These are phyloP conservation scores for Ustilago nuda DNA, from an alignment of 1,284 basidiomycete species.

Conservation along the genomic window DNA sequence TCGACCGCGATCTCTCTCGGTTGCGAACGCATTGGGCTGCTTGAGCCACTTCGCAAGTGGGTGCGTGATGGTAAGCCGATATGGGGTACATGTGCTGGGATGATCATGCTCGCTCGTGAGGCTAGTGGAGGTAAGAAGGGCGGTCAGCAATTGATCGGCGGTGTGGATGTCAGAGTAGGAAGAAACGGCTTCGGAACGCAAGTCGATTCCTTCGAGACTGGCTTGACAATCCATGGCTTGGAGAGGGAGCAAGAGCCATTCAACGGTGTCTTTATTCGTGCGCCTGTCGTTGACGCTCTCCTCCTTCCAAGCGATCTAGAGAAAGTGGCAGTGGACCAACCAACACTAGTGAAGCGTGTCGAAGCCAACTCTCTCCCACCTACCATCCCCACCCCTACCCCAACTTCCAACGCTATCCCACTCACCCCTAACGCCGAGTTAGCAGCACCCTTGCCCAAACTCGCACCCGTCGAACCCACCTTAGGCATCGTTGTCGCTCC, in stretches of 20 bases:
- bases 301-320: constrained; percentile 42
- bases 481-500: constrained; percentile 51
- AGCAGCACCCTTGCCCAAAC: constrained; percentile 14
- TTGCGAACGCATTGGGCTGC: constrained; percentile 80
- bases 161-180: constrained; percentile 82
- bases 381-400: constrained; percentile 17
- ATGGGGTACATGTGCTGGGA: constrained; percentile 97
- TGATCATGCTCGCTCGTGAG: constrained; percentile 80
- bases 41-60: constrained; percentile 83
- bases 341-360: constrained; percentile 39
- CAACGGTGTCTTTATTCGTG: constrained; percentile 92
- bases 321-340: constrained; percentile 43
- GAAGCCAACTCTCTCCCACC: constrained; percentile 17
- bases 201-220: constrained; percentile 88
- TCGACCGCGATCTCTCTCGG: constrained; percentile 93
- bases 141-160: constrained; percentile 86
- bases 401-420: constrained; percentile 20
- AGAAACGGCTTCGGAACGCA: constrained; percentile 80
- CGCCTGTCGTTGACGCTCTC: constrained; percentile 75
- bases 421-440: constrained; percentile 19
- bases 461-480: constrained; percentile 21
- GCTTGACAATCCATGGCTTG: constrained; percentile 78
- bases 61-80: constrained; percentile 75
- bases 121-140: constrained; percentile 80
- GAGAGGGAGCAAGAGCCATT: constrained; percentile 75